These are phyloP conservation scores for Aaosphaeria arxii DNA, from an alignment of 2,329 filamentous ascomycete species.

Conservation along the genomic window DNA sequence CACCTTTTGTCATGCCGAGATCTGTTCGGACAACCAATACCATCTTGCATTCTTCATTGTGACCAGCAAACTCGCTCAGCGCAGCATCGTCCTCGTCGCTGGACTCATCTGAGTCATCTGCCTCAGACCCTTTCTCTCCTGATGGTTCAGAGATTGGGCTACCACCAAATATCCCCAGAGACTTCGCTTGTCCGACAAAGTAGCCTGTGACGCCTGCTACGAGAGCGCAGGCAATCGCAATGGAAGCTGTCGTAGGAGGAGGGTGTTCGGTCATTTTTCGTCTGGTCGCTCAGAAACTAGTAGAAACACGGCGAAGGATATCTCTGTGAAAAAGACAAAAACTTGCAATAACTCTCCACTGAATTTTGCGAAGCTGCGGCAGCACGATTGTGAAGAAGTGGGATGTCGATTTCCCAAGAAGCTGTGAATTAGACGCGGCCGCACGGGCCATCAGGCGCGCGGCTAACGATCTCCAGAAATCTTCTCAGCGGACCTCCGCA, in stretches of 20 bases:
- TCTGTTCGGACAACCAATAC: conserved; percentile 91
- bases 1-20: conserved; percentile 96
- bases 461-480: conserved; percentile 7
- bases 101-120: conserved; percentile 21
- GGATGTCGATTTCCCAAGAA: no score
- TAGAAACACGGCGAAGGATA: background rate
- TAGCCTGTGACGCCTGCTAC: conserved; percentile 75
- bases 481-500: conserved; percentile 24
- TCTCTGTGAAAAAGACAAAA: background rate
- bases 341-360: background rate
- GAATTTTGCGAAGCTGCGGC: background rate
- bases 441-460: conserved; percentile 3
- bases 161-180: conserved; percentile 69
- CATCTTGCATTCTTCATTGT: conserved; percentile 84
- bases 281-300: background rate
- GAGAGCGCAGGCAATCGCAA: conserved; percentile 71
- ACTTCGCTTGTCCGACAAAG: conserved; percentile 62
- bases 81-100: conserved; percentile 28
- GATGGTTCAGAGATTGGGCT: conserved; percentile 39
- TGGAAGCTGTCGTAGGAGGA: conserved; percentile 54
- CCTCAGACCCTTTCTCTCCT: conserved; percentile 11
- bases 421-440: background rate
- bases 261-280: conserved; percentile 34
- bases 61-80: conserved; percentile 46
- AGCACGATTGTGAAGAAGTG: background rate